These are phyloP conservation scores for Balakata baccata DNA, from an alignment of 345 rosid species.

Conservation along the genomic window DNA sequence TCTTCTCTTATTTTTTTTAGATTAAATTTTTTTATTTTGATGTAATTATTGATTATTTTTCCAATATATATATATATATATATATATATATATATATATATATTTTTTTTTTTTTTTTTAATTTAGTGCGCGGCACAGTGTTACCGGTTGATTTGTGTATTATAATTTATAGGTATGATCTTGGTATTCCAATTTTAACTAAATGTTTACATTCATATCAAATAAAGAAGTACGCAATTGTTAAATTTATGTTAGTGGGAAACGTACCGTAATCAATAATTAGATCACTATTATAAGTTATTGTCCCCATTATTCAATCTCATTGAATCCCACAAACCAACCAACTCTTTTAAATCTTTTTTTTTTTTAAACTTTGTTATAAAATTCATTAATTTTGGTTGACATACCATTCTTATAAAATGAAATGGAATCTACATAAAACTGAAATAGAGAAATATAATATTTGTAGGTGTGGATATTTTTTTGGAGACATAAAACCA, in stretches of 20 bases:
- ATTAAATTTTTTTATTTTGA: no score
- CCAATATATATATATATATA: no score
- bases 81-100: no score
- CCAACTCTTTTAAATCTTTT: neutral
- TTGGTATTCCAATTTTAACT: neutral
- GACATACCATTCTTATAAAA: neutral
- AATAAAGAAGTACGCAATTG: neutral
- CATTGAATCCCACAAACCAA: conserved; percentile 2
- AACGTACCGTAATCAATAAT: neutral
- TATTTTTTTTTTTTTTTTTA: no score
- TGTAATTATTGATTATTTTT: no score
- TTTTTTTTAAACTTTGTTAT: no score
- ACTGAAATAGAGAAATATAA: neutral
- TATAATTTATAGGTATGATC: neutral
- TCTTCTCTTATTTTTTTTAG: no score
- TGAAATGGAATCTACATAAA: neutral
- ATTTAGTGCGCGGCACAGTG: no score
- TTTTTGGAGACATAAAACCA: neutral
- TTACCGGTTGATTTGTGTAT: neutral
- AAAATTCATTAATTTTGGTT: neutral
- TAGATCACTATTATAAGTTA: neutral
- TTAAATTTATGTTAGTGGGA: neutral
- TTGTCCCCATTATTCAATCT: neutral
- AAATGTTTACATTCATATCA: conserved; percentile 1
- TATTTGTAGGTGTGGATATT: neutral